phyloP scores from a whole-genome alignment of 257 asterid species.

The Ajuga chamaepitys region DNA sequence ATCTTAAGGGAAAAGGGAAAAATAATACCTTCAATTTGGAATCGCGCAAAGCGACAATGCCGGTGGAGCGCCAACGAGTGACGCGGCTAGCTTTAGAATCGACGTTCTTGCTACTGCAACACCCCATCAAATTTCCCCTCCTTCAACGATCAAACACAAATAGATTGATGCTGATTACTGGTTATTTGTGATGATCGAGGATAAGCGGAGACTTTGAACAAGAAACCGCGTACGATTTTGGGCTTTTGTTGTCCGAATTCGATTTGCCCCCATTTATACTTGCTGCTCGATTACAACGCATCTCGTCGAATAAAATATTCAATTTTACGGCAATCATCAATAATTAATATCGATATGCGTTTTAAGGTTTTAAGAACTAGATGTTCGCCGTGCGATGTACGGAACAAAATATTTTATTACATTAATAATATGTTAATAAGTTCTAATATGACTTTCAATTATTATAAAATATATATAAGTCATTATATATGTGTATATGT shows the following conservation, averaged over 20 bases:
- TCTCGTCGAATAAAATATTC: no score
- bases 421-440: no score
- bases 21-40: constrained; percentile 69
- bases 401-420: no score
- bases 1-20: not conserved
- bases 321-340: no score
- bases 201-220: constrained; percentile 34
- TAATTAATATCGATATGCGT: no score
- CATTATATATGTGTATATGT: no score
- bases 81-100: constrained; percentile 65
- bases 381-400: no score
- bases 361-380: no score
- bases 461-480: no score
- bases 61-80: constrained; percentile 96
- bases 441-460: no score
- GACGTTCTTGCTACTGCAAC: constrained; percentile 57
- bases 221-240: constrained; percentile 36
- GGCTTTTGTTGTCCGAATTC: not conserved
- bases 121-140: constrained; percentile 55
- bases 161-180: not conserved
- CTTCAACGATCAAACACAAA: constrained; percentile 23
- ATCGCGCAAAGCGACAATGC: constrained; percentile 91
- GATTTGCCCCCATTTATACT: not conserved
- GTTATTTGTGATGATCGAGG: constrained; percentile 12
- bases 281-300: no score